phyloP scores from a whole-genome alignment of 129 eudicot genomes.

The Flaveria linearis region DNA sequence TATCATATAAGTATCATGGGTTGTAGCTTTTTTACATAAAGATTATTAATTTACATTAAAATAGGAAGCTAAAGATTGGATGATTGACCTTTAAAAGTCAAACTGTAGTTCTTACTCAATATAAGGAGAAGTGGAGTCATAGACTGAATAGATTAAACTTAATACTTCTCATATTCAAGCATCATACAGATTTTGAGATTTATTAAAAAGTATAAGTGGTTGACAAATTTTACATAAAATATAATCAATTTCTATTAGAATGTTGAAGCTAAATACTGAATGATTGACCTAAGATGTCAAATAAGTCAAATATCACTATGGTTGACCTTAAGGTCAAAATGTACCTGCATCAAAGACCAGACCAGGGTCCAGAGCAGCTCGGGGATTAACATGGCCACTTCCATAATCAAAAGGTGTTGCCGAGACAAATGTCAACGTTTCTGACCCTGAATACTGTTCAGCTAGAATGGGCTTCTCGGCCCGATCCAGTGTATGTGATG shows the following conservation, averaged over 20 bases:
- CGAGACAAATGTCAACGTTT: slow-evolving; percentile 59
- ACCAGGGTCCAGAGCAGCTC: slow-evolving; percentile 94
- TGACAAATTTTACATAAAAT: no score
- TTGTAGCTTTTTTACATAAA: not conserved
- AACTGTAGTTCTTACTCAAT: not conserved
- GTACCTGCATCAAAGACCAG: slow-evolving; percentile 92
- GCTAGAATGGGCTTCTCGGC: slow-evolving; percentile 85
- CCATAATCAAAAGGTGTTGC: slow-evolving; percentile 99
- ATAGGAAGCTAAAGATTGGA: slow-evolving; percentile 1
- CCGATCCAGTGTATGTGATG: slow-evolving; percentile 74
- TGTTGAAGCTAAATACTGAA: no score
- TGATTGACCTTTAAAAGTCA: slow-evolving; percentile 14
- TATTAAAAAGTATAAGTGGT: no score
- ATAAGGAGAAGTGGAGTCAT: not conserved
- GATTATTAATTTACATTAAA: not conserved
- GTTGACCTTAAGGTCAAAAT: slow-evolving; percentile 14
- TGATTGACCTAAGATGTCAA: not conserved
- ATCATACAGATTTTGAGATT: not conserved
- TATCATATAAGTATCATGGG: not conserved
- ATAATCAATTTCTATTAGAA: no score
- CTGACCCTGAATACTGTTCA: slow-evolving; percentile 79
- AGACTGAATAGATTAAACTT: not conserved
- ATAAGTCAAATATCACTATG: not conserved
- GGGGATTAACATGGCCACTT: slow-evolving; percentile 94
- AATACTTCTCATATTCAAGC: slow-evolving; percentile 7